A percentile compares a stretch with the other conserved stretches of the same genome.
Evolutionary conservation across 768 basidiomycete species (phyloP).

Genomic region (Infundibulicybe gibba): DNA sequence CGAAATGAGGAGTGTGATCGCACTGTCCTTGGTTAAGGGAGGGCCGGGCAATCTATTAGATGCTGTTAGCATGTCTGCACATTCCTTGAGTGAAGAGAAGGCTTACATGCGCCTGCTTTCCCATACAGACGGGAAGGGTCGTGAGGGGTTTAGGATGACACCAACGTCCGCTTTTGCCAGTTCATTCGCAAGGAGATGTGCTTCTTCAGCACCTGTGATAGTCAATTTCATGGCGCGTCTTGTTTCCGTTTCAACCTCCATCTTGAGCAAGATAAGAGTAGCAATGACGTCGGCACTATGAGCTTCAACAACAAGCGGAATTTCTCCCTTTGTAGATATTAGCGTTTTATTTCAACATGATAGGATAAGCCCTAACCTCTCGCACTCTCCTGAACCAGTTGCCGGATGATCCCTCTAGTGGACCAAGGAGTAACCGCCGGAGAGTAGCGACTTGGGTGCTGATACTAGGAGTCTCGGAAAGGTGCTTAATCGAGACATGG

Average conservation of each 20-base stretch:
- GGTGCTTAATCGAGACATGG: constrained; percentile 59
- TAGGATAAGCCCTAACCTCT: constrained; percentile 24
- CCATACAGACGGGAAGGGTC: constrained; percentile 75
- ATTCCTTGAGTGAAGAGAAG: not conserved
- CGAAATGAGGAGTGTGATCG: constrained; percentile 55
- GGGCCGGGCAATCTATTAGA: constrained; percentile 59
- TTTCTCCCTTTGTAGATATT: constrained; percentile 41
- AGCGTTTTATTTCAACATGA: not conserved
- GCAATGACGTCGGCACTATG: constrained; percentile 83
- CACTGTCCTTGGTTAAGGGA: constrained; percentile 55
- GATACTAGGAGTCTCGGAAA: constrained; percentile 45
- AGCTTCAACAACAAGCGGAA: constrained; percentile 74
- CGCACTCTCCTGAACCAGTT: constrained; percentile 43
- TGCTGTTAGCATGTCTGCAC: constrained; percentile 1
- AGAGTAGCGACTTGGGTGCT: constrained; percentile 82
- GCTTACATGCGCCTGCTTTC: constrained; percentile 63
- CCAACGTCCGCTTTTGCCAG: constrained; percentile 48
- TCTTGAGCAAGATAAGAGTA: constrained; percentile 66
- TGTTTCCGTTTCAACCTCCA: constrained; percentile 49
- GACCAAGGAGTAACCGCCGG: constrained; percentile 55
- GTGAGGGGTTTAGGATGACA: constrained; percentile 46
- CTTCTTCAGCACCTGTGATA: constrained; percentile 64
- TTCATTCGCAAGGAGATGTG: constrained; percentile 66
- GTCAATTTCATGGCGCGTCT: constrained; percentile 48
- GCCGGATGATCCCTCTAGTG: constrained; percentile 31